Base-by-base conservation (phyloP, 2,329 filamentous ascomycete genomes). In the Ophiostoma triangulosporum region DNA sequence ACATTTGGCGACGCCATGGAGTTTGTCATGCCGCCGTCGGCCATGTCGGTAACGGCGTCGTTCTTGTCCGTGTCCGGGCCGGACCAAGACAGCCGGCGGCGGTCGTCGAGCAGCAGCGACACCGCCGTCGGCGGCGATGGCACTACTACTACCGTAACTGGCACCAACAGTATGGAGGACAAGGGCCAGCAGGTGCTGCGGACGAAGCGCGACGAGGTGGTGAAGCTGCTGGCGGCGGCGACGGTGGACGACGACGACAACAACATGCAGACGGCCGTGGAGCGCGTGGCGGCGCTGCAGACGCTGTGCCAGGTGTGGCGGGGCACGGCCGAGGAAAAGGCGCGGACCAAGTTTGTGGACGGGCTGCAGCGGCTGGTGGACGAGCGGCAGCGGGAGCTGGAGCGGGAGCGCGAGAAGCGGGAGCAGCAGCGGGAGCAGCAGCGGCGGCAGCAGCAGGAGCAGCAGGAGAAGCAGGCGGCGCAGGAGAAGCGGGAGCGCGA, bases 1-100 rank as follows among this genome's bases (percentile, higher is more conserved):
- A 85, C 84, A 1, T 98, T 98, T 66, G 91, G 90, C 38, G 85
- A 94, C 61, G 91, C 93, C 31, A 95, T 97, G 87, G 85, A 94
- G 61, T 97, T 95, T 76, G 85, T 88, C 1, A 81, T 96, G 50
- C 88, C 91, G 1, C 90, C 91, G 0, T 94, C 87, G 0, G 89
- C 95, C 64, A 70, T 90, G 12, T 91, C 86, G 0, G 79, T 94
- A 54, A 80, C 84, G 46, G 91, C 88, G 1, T 89, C 86, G 0
- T 89, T 96, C 63, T 81, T 96, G 48, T 94, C 88, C 6, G 88
- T 96, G 12, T 95, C 90, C 0, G 88, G 86, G 0, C 90, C 91
- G 0, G 86, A 91, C 53, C 77, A 82, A 0, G 83, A 81, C 17
- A 76, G 66, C 69, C 55, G 40, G 76, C 77, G 60, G 74, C 56